A percentile compares a stretch with the other conserved stretches of the same genome.
These are phyloP conservation scores for Ormosia emarginata DNA, from an alignment of 306 rosid species.

Conservation along the genomic window DNA sequence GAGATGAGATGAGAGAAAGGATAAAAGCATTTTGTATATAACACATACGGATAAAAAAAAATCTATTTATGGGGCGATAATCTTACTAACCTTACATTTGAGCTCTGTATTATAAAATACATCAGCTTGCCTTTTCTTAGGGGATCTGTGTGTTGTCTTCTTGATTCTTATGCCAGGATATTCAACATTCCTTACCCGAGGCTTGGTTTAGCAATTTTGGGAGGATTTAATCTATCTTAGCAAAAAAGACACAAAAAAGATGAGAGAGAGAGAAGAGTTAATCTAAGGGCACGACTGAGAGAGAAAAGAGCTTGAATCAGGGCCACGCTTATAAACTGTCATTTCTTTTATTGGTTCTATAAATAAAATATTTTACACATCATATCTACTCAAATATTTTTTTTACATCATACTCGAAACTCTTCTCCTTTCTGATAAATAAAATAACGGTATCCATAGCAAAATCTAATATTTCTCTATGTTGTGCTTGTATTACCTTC, in stretches of 20 bases:
- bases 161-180: background rate
- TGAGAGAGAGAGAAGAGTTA: background rate
- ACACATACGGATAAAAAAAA: background rate
- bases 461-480: background rate
- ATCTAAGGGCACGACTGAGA: background rate
- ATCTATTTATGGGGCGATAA: too few relatives aligned
- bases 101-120: background rate
- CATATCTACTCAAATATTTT: background rate
- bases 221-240: background rate
- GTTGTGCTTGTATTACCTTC: background rate
- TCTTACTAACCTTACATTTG: background rate
- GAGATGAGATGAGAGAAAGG: background rate
- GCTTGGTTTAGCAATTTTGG: background rate
- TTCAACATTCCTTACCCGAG: background rate
- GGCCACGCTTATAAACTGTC: background rate
- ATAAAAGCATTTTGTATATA: background rate
- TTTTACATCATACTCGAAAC: background rate
- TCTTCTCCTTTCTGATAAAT: background rate
- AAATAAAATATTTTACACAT: background rate
- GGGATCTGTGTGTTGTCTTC: background rate
- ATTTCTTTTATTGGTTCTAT: background rate
- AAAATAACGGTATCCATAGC: background rate
- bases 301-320: background rate
- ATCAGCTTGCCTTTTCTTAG: background rate
- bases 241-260: background rate